phyloP scores from a whole-genome alignment of 768 basidiomycete species.

The Dictyophora rubrovolvata region DNA sequence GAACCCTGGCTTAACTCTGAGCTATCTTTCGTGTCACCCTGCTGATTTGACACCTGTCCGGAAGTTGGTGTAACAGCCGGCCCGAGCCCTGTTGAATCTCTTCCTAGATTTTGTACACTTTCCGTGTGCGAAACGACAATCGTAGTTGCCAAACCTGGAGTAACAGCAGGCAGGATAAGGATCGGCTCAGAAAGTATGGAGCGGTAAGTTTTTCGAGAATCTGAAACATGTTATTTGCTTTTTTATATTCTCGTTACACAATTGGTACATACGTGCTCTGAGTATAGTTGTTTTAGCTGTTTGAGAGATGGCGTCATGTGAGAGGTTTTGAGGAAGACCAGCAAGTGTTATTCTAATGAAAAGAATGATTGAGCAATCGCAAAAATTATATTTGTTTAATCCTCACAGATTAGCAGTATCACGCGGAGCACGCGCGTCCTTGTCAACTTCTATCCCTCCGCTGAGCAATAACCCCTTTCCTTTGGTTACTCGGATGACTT shows the following conservation, averaged over 20 bases:
- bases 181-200: constrained; percentile 70
- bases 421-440: constrained; percentile 57
- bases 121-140: no score
- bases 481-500: constrained; percentile 70
- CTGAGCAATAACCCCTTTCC: constrained; percentile 69
- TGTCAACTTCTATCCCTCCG: constrained; percentile 50
- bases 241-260: background rate
- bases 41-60: no score
- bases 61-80: no score
- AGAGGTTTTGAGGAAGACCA: constrained; percentile 56
- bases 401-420: constrained; percentile 71
- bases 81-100: no score
- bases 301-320: constrained; percentile 51
- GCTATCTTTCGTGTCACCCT: no score
- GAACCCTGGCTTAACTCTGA: no score
- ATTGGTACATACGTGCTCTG: constrained; percentile 52
- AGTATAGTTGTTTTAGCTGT: constrained; percentile 57
- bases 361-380: background rate
- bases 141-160: background rate
- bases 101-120: no score
- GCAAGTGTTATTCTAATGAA: constrained; percentile 49
- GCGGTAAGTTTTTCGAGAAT: constrained; percentile 73
- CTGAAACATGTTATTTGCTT: constrained; percentile 25
- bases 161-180: constrained; percentile 43
- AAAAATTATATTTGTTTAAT: background rate